Conservation (phyloP, 805 yeast genomes). For the Metschnikowia dekortorum region DNA sequence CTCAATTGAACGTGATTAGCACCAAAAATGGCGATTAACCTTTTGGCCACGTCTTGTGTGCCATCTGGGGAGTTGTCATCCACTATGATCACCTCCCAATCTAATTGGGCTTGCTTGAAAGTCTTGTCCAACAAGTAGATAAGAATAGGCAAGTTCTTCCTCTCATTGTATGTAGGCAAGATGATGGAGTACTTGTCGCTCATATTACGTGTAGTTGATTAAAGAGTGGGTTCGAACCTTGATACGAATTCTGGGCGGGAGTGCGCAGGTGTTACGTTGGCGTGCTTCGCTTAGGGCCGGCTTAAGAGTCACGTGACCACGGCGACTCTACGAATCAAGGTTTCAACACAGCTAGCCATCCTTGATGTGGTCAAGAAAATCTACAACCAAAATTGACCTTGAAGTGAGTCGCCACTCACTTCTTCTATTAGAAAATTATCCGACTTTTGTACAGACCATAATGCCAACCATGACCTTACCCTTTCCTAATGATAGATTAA, state of each 20-base stretch:
- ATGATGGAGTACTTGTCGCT: conserved; percentile 64
- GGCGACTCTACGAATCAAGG: neutral
- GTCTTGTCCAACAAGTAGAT: conserved; percentile 66
- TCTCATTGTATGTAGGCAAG: conserved; percentile 75
- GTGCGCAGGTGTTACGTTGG: conserved; percentile 1
- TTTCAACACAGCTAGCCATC: neutral
- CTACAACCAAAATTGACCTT: neutral
- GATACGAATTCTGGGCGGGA: neutral
- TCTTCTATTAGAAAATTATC: conserved; percentile 2
- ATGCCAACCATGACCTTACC: conserved; percentile 1
- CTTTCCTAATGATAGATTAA: neutral
- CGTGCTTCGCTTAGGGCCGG: neutral
- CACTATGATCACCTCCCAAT: conserved; percentile 76
- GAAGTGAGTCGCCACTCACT: conserved; percentile 3
- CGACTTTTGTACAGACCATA: conserved; percentile 1
- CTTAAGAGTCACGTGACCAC: neutral
- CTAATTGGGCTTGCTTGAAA: conserved; percentile 50
- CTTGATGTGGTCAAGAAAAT: neutral
- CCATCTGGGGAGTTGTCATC: conserved; percentile 83
- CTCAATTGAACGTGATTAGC: conserved; percentile 56
- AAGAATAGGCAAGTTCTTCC: conserved; percentile 58
- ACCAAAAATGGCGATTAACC: conserved; percentile 56
- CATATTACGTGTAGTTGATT: conserved; percentile 7
- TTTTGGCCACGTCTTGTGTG: conserved; percentile 67
- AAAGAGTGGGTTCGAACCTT: neutral